Percentiles rank a stretch among this genome's conserved stretches.
Conservation (phyloP, 305 asterid genomes). For the Solanum hybrid region DNA sequence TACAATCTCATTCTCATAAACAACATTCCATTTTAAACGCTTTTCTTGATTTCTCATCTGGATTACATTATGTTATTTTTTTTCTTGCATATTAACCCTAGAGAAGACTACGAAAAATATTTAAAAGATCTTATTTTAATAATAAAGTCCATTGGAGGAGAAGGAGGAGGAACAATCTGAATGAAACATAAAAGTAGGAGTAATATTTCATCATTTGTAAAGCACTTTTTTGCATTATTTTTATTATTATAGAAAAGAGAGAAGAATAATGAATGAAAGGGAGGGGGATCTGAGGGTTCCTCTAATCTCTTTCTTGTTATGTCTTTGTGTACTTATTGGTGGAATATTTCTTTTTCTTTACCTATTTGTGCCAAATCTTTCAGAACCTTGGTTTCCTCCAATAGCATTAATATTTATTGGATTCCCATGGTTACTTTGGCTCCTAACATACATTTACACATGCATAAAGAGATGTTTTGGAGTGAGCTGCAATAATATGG, state of each 20-base stretch:
- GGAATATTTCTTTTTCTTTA: conserved; percentile 29
- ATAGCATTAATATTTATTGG: conserved; percentile 30
- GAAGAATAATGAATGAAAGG: conserved; percentile 31
- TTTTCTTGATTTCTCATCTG: background rate
- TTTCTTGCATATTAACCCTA: background rate
- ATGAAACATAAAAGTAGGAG: background rate
- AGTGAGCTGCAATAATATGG: background rate
- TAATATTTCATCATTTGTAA: background rate
- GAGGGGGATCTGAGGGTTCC: conserved; percentile 34
- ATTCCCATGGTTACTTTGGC: conserved; percentile 32
- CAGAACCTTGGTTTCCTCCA: conserved; percentile 31
- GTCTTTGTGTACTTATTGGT: conserved; percentile 21
- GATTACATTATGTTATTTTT: too few species aligned
- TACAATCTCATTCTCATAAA: background rate
- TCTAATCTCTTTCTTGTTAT: conserved; percentile 26
- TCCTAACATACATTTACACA: conserved; percentile 27
- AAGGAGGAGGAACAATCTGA: background rate
- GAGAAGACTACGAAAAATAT: background rate
- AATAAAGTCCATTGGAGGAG: background rate
- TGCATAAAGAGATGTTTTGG: conserved; percentile 19
- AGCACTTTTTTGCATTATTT: background rate
- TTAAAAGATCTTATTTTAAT: background rate
- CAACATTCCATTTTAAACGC: background rate
- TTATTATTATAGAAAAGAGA: background rate
- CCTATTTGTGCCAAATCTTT: conserved; percentile 14